Evolutionary conservation across 2,329 filamentous ascomycete species (phyloP).

Genomic region (Fusarium decemcellulare): DNA sequence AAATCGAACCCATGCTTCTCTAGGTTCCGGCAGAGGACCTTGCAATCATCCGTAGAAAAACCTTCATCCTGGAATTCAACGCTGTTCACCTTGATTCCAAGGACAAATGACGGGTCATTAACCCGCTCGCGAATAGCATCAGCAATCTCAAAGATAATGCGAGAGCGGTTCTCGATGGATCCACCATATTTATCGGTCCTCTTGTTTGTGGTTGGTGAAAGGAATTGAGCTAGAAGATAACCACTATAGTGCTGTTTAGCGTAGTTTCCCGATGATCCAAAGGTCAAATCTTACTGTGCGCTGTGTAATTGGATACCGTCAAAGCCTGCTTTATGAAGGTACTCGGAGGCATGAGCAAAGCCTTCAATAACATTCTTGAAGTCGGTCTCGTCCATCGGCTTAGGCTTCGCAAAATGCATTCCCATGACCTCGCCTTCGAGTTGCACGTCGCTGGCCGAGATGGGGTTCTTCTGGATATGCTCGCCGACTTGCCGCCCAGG

Average conservation of each 20-base stretch:
- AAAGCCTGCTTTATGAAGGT: slow-evolving; percentile 73
- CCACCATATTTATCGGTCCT: slow-evolving; percentile 67
- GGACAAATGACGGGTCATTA: slow-evolving; percentile 52
- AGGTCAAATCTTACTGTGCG: slow-evolving; percentile 59
- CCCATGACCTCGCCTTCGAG: slow-evolving; percentile 46
- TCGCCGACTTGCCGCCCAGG: slow-evolving; percentile 59
- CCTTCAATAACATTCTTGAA: slow-evolving; percentile 70
- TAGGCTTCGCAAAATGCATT: slow-evolving; percentile 61
- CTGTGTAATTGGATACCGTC: slow-evolving; percentile 65
- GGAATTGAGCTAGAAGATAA: slow-evolving; percentile 68
- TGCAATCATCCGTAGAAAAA: slow-evolving; percentile 66
- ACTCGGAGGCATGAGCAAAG: slow-evolving; percentile 74
- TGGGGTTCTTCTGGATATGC: slow-evolving; percentile 51
- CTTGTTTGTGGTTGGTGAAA: slow-evolving; percentile 64
- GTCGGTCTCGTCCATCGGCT: slow-evolving; percentile 66
- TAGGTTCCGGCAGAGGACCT: slow-evolving; percentile 61
- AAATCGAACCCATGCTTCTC: slow-evolving; percentile 67
- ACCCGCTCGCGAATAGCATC: slow-evolving; percentile 52
- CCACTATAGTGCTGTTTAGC: slow-evolving; percentile 48
- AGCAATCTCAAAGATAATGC: slow-evolving; percentile 62
- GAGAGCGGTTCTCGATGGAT: slow-evolving; percentile 58
- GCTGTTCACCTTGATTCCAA: slow-evolving; percentile 71
- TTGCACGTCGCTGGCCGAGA: slow-evolving; percentile 58
- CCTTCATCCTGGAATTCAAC: slow-evolving; percentile 70
- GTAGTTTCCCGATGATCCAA: no score